Percentiles rank a stretch among this genome's conserved stretches.
These are phyloP conservation scores for Cucumis melo DNA, from an alignment of 306 rosid genomes.

Conservation along the genomic window DNA sequence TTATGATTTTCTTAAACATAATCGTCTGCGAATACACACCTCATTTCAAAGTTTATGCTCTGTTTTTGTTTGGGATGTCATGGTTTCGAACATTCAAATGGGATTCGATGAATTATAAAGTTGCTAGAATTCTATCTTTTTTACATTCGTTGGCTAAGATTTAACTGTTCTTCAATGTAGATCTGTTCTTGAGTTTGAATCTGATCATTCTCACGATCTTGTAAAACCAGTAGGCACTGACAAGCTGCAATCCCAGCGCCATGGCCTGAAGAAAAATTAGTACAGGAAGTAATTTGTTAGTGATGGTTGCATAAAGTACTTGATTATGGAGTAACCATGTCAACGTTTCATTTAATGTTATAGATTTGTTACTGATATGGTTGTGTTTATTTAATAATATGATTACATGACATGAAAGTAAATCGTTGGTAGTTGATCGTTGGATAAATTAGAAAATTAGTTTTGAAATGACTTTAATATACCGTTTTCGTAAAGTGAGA, in stretches of 20 bases:
- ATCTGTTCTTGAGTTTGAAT: constrained; percentile 40
- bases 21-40: neutral
- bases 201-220: constrained; percentile 66
- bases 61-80: neutral
- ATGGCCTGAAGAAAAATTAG: constrained; percentile 32
- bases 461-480: too few species aligned
- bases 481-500: too few species aligned
- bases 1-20: neutral
- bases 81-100: neutral
- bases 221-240: constrained; percentile 88
- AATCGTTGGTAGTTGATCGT: too few species aligned
- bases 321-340: neutral
- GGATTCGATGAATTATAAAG: neutral
- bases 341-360: neutral
- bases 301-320: neutral
- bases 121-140: neutral
- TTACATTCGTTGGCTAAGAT: neutral
- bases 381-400: too few species aligned
- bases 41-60: neutral
- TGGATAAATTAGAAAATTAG: too few species aligned
- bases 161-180: neutral
- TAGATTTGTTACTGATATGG: neutral
- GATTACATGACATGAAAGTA: too few species aligned
- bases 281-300: neutral
- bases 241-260: constrained; percentile 67